Base-by-base conservation (phyloP, 1,284 basidiomycete species). In the Testicularia cyperi region DNA sequence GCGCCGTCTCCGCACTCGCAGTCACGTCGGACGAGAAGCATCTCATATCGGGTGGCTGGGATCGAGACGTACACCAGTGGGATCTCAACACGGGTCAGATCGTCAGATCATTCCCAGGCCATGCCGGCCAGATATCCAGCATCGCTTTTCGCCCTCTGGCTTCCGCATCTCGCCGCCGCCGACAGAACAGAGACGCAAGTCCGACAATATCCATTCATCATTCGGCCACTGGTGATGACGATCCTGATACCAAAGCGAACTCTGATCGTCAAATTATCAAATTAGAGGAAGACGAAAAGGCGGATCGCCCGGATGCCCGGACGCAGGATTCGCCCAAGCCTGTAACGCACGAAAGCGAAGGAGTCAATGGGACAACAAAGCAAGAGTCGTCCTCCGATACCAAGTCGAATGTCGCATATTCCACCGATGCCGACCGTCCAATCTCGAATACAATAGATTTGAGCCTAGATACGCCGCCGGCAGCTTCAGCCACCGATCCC, bases 41-140 rank as follows among this genome's bases (percentile, higher is more conserved):
- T 0, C 84, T 92, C 56, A 85, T 92, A 63, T 92, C 89, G 70
- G 92, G 90, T 5, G 88, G 91, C 2, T 97, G 92, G 92, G 95
- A 98, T 74, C 87, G 90, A 4, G 85, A 88, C 54, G 86, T 92
- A 4, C 73, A 96, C 90, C 88, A 95, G 84, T 98, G 95, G 94
- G 94, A 98, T 78, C 82, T 98, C 36, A 89, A 98, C 71, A 94
- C 88, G 0, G 95, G 95, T 1, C 83, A 89, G 63, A 80, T 81
- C 24, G 82, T 87, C 5, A 84, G 92, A 32, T 84, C 82, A 28
- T 97, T 89, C 70, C 85, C 83, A 0, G 84, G 87, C 0, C 90
- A 95, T 71, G 86, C 87, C 20, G 85, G 90, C 2, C 92, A 97
- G 74, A 83, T 98, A 10, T 86, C 90, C 3, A 84, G 86, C 12